Evolutionary conservation across 805 yeast species (phyloP).

Genomic region (Candida broadrunensis): DNA sequence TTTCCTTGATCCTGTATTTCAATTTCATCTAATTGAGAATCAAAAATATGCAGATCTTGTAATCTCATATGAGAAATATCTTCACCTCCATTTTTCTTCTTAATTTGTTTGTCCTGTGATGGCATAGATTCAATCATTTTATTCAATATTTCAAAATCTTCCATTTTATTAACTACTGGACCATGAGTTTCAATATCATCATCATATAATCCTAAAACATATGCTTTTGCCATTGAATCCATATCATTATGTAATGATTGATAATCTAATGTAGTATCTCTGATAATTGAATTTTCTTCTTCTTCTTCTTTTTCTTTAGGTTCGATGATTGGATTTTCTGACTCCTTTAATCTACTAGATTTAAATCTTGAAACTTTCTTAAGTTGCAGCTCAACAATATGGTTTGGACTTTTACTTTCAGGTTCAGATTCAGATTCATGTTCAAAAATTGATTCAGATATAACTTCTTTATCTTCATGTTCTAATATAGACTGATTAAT

Average conservation of each 20-base stretch:
- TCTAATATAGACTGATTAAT: slow-evolving; percentile 12
- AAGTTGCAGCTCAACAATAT: neutral
- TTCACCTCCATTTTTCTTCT: neutral
- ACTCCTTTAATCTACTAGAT: slow-evolving; percentile 1
- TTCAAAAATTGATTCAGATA: neutral
- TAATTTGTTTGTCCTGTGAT: slow-evolving; percentile 1
- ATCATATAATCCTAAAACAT: slow-evolving; percentile 57
- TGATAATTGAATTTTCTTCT: slow-evolving; percentile 5
- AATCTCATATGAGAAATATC: slow-evolving; percentile 1
- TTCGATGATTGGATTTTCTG: neutral
- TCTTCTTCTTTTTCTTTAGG: neutral
- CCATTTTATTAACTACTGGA: slow-evolving; percentile 49
- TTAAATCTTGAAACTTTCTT: slow-evolving; percentile 10
- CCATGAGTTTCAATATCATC: slow-evolving; percentile 58
- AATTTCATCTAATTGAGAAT: slow-evolving; percentile 13
- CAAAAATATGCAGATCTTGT: slow-evolving; percentile 2
- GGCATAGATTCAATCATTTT: slow-evolving; percentile 40
- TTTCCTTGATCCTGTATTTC: slow-evolving; percentile 23
- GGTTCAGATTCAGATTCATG: neutral
- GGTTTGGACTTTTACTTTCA: neutral
- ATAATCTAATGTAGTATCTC: slow-evolving; percentile 38
- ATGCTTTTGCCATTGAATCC: slow-evolving; percentile 61
- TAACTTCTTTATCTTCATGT: slow-evolving; percentile 7
- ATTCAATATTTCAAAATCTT: slow-evolving; percentile 55
- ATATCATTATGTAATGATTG: slow-evolving; percentile 40